phyloP scores from a whole-genome alignment of 305 asterid species.

The Solanum hybrid region DNA sequence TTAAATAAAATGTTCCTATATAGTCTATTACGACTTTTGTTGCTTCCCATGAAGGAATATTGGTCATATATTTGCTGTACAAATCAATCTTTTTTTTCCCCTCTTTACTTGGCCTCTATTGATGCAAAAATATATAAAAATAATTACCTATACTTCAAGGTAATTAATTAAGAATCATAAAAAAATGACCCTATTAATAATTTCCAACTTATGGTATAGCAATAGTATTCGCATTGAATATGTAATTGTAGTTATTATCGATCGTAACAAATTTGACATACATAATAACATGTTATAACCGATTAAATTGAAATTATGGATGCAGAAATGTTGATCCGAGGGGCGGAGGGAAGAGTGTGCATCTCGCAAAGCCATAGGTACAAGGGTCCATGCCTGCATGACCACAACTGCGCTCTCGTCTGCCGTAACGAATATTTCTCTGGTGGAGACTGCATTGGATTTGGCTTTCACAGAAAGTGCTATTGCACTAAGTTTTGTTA shows the following conservation, averaged over 20 bases:
- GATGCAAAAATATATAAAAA: not conserved
- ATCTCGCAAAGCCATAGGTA: constrained; percentile 25
- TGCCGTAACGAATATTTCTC: constrained; percentile 28
- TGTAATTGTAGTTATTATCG: not conserved
- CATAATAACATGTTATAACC: not conserved
- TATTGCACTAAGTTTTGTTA: constrained; percentile 24
- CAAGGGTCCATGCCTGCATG: constrained; percentile 8
- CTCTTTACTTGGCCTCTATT: not conserved
- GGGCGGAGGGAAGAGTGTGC: constrained; percentile 23
- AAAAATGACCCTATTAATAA: not conserved
- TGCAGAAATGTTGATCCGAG: constrained; percentile 2
- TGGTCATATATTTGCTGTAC: not conserved
- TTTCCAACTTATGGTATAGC: not conserved
- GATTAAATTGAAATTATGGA: not conserved
- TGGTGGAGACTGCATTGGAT: constrained; percentile 23
- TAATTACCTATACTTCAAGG: not conserved
- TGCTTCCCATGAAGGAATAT: not conserved
- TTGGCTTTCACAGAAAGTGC: constrained; percentile 15
- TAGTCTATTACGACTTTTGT: not conserved
- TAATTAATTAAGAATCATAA: not conserved
- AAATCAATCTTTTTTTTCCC: not conserved
- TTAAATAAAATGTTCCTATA: no score
- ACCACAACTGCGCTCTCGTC: constrained; percentile 20
- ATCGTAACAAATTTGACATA: not conserved
- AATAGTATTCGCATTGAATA: not conserved